These are phyloP conservation scores for Blepharisma japonicum DNA, from an alignment of 73 alveolate species.

Conservation along the genomic window DNA sequence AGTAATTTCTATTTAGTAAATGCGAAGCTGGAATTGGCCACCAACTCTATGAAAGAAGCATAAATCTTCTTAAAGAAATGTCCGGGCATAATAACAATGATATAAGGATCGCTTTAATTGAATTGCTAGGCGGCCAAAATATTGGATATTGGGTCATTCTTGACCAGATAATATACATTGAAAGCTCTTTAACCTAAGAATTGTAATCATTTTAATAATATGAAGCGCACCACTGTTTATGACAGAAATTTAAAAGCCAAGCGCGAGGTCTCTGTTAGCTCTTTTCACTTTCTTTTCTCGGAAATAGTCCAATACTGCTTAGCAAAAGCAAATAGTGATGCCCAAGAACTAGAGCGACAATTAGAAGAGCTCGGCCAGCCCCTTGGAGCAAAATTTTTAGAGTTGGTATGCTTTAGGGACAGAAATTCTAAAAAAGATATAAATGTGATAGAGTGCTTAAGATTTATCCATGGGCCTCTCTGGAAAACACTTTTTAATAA, in stretches of 20 bases:
- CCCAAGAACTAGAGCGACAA: constrained; percentile 24
- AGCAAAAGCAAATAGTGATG: background rate
- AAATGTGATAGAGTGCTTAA: background rate
- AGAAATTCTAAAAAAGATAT: constrained; percentile 16
- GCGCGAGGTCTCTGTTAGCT: constrained; percentile 13
- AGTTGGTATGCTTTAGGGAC: background rate
- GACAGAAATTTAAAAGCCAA: constrained; percentile 23
- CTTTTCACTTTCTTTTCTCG: constrained; percentile 24
- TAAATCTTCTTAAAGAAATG: constrained; percentile 26
- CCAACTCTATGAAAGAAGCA: constrained; percentile 34
- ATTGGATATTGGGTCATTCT: constrained; percentile 54
- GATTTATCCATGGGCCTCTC: background rate
- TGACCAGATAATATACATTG: constrained; percentile 47
- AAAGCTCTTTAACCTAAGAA: constrained; percentile 3
- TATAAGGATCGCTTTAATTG: constrained; percentile 34
- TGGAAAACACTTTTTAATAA: constrained; percentile 16
- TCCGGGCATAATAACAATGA: constrained; percentile 2
- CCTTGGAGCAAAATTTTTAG: constrained; percentile 16
- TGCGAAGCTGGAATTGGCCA: constrained; percentile 56
- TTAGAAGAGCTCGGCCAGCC: constrained; percentile 33
- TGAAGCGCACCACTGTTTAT: constrained; percentile 11
- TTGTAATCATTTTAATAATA: background rate
- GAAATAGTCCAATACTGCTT: constrained; percentile 21
- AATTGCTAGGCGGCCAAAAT: constrained; percentile 43
- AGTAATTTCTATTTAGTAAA: constrained; percentile 35